Evolutionary conservation across 441 rosid genomes (phyloP), one percentile per base, ranked within the genome.

Genomic region (Melastoma candidum): DNA sequence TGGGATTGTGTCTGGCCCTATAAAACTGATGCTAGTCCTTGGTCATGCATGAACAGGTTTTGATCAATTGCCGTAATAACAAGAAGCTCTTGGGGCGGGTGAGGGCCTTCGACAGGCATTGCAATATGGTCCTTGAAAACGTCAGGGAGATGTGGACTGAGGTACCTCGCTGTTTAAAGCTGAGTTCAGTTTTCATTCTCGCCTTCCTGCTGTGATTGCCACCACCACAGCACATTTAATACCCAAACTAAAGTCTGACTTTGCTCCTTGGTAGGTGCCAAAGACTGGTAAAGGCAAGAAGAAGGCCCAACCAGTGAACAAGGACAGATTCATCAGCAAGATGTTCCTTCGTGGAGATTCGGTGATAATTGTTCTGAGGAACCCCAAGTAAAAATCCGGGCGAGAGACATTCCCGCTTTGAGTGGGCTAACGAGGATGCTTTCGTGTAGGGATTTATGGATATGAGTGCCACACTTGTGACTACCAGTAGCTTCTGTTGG

Each of bases 61-160:
- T 94, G 32, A 89, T 94, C 58, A 94, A 94, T 63, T 94, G 98
- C 61, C 83, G 97, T 6, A 93, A 93, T 82, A 93, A 93, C 77
- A 79, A 71, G 63, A 93, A 93, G 64, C 93, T 93, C 29, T 85
- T 93, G 11, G 99, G 96, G 2, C 84, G 97, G 11, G 99, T 93
- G n/a, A 84, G 97, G 49, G 97, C 97, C 0, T 92, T 92, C 50
- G 98, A 92, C 65, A 74, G 97, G 9, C 98, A 85, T 63, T 87
- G 96, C 84, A 88, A 92, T 70, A 88, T 88, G 98, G 98, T 92
- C 56, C 80, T 92, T 14, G 98, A 92, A 64, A 92, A 92, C 64
- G 97, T 92, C 56, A 75, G 88, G 64, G 98, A 92, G 68, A 88
- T 88, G 94, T 92, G 98, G 98, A 85, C 97, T 39, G 98, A 92